phyloP scores from a whole-genome alignment of 2,329 filamentous ascomycete species.

The Thelonectria discophora region DNA sequence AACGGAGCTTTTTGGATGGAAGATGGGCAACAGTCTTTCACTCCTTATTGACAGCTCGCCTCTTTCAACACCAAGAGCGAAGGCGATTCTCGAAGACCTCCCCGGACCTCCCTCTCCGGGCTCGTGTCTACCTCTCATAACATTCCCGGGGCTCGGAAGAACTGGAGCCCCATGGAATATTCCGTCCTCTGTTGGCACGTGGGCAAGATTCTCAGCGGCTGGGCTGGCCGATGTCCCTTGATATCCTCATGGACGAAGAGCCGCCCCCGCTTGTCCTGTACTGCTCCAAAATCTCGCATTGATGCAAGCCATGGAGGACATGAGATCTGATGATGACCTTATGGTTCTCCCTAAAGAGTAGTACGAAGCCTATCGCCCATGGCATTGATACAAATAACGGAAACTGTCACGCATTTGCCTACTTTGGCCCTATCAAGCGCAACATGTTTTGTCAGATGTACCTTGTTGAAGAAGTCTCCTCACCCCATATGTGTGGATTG shows the following conservation, averaged over 20 bases:
- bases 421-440: conserved; percentile 31
- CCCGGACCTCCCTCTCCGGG: conserved; percentile 45
- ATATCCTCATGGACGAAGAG: conserved; percentile 25
- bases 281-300: conserved; percentile 30
- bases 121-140: conserved; percentile 47
- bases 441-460: conserved; percentile 35
- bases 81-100: conserved; percentile 21
- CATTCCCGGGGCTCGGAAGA: conserved; percentile 9
- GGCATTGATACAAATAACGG: conserved; percentile 35
- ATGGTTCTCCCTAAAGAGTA: conserved; percentile 7
- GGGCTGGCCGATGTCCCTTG: conserved; percentile 21
- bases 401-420: conserved; percentile 37
- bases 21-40: conserved; percentile 49
- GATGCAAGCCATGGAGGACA: conserved; percentile 21
- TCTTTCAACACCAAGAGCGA: conserved; percentile 23
- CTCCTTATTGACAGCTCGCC: conserved; percentile 38
- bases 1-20: conserved; percentile 44
- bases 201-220: conserved; percentile 35
- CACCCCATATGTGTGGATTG: conserved; percentile 36
- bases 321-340: conserved; percentile 3
- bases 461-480: conserved; percentile 34
- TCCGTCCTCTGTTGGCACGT: conserved; percentile 36
- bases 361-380: conserved; percentile 30
- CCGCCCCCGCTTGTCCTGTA: conserved; percentile 20
- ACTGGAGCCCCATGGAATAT: conserved; percentile 16